Evolutionary conservation across 192 early-diverging fungal species (phyloP), one percentile per base, ranked within the genome.

Genomic region (Mortierella antarctica): DNA sequence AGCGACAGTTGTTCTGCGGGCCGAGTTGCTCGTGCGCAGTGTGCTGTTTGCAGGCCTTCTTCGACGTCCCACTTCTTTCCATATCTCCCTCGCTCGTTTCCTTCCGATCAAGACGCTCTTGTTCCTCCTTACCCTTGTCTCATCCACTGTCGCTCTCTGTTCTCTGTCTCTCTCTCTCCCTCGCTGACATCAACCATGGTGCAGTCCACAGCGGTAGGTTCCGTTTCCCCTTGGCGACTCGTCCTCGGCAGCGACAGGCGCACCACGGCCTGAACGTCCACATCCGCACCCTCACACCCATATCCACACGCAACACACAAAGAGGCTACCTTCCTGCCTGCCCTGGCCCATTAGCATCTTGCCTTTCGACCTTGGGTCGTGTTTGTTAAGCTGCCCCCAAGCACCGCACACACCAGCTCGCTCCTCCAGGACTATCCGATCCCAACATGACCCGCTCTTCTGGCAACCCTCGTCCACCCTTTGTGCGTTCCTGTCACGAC

Each of bases 171-270:
- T 0, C 49, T 41, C 62, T 49, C 50, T 5, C 49, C 23, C 31
- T 64, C 64, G 1, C 56, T n/a, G 49, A 50, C 17, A 41, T 6
- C 20, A 10, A 39, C 42, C 13, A 64, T 64, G 62, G 62, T 64
- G 47, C 62, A 64, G 47, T 64, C 62, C 62, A 64, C 60, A 23
- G 48, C 62, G 47, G 62, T 64, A 64, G 21, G 62, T 64, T 64
- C 62, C 62, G 48, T 55, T 18, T 55, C 48, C 49, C 62, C 62
- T 64, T 64, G 15, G 11, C 53, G 15, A 39, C 62, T 39, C 46
- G 23, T 47, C 45, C 20, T 48, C 48, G 31, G 21, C 62, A 31
- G 31, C 31, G 31, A 31, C 31, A 31, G 31, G 31, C 31, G 31
- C 31, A 31, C 31, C 31, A 31, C 31, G 31, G 31, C 31, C 31